Evolutionary conservation across 2,329 filamentous ascomycete genomes (phyloP).

Genomic region (Amauroascus niger): DNA sequence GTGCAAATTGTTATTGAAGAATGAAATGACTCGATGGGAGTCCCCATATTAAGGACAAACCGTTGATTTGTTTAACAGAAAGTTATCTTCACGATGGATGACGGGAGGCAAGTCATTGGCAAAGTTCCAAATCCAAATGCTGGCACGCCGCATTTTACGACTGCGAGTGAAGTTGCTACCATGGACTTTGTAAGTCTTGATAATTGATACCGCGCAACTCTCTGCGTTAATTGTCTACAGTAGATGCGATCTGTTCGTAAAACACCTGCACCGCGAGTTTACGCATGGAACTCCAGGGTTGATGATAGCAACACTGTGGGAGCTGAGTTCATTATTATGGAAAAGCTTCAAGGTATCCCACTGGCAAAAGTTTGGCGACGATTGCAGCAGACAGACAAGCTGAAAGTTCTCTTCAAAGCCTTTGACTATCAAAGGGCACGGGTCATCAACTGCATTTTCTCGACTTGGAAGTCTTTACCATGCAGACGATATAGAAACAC

Average conservation of each 20-base stretch:
- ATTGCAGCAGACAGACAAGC: constrained; percentile 22
- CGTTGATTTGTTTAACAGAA: constrained; percentile 14
- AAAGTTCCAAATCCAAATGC: constrained; percentile 14
- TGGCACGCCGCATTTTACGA: constrained; percentile 5
- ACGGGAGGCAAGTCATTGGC: constrained; percentile 9
- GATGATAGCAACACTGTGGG: background rate
- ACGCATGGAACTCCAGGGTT: background rate
- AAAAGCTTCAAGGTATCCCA: constrained; percentile 24
- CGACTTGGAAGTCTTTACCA: constrained; percentile 25
- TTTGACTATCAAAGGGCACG: constrained; percentile 25
- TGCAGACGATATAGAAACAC: background rate
- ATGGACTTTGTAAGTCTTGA: constrained; percentile 20
- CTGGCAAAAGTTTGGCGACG: constrained; percentile 25
- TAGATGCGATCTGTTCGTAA: background rate
- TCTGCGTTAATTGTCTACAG: background rate
- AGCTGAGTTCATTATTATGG: constrained; percentile 18
- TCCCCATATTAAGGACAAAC: constrained; percentile 1
- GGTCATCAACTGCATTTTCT: constrained; percentile 25
- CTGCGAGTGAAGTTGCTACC: constrained; percentile 21
- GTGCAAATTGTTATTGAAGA: no score
- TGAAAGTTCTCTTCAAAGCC: constrained; percentile 24
- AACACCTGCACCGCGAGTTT: constrained; percentile 12
- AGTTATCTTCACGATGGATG: constrained; percentile 20
- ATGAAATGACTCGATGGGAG: no score
- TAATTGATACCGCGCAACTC: background rate